A percentile compares a stretch with the other conserved stretches of the same genome.
phyloP scores from a whole-genome alignment of 768 basidiomycete species.

The Gymnopilus junonius region DNA sequence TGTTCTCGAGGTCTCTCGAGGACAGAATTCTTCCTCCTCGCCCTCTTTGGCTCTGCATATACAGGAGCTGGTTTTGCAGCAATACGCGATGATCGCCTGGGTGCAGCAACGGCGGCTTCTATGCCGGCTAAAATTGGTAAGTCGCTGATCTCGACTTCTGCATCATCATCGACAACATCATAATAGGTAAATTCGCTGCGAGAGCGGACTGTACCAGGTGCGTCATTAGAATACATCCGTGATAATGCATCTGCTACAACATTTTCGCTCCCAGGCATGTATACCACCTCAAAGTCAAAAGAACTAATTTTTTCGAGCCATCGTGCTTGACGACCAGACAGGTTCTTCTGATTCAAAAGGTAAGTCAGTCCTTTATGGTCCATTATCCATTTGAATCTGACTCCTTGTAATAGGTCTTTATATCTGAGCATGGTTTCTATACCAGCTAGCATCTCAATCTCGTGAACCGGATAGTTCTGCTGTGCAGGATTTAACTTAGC shows the following conservation, averaged over 20 bases:
- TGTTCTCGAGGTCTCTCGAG: no score
- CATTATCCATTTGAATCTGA: neutral
- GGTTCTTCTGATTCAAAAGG: neutral
- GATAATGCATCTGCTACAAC: neutral
- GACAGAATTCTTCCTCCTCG: no score
- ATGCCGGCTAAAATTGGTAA: neutral
- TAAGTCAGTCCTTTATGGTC: neutral
- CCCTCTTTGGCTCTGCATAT: no score
- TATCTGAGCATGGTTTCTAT: neutral
- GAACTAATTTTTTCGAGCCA: neutral
- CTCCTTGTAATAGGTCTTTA: neutral
- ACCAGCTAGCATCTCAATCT: neutral
- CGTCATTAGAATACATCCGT: neutral
- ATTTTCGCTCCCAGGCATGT: neutral
- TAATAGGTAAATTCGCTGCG: neutral
- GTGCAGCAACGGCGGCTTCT: neutral
- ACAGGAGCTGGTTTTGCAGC: no score
- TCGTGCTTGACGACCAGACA: neutral
- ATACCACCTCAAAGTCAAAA: neutral
- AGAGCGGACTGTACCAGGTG: neutral
- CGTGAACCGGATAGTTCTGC: neutral
- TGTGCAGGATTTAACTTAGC: neutral
- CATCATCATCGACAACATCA: neutral
- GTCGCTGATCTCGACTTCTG: neutral
- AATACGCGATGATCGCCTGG: neutral